Evolutionary conservation across 371 early-diverging fungal species (phyloP), one percentile per base, ranked within the genome.

Genomic region (Mortierella polycephala): DNA sequence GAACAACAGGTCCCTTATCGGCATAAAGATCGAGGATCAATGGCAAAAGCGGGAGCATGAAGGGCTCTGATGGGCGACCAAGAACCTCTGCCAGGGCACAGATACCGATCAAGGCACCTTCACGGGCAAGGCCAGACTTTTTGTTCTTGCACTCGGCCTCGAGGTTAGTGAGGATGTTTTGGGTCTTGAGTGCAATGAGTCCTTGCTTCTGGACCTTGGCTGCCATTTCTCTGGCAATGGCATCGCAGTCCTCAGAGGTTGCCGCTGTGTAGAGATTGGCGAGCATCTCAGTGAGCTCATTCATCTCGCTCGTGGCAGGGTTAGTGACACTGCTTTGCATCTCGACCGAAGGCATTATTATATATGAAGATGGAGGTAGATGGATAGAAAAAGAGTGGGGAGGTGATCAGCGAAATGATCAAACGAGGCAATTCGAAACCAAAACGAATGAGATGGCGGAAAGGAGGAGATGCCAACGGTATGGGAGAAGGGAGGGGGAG

Each of bases 1-100:
- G 89, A 14, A 93, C 93, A 37, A 86, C 86, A 11, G 81, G 71
- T 40, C 90, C 92, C 84, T 93, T 93, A 81, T 93, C 94, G 41
- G 91, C 89, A 69, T 88, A 87, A 46, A 86, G 62, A 65, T 90
- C 91, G 52, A 93, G 82, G 60, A 90, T 81, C 58, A 84, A 57
- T 30, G 86, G 86, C 45, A 90, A 83, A 37, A 88, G 76, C 16
- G 82, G 82, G 59, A 92, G 67, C 57, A 93, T 65, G 70, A 90
- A 83, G 23, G 94, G 92, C 67, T 90, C 92, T 14, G 85, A 82
- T 49, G 84, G 80, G 58, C 88, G 86, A 39, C 83, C 81, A 30
- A 90, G 69, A 7, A 85, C 82, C 45, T 89, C 85, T 47, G 84
- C 84, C 57, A 93, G 71, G n/a, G 90, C 89, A 64, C 86, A 87